phyloP scores from a whole-genome alignment of 2,329 filamentous ascomycete genomes.

The Rhynchosporium agropyri region DNA sequence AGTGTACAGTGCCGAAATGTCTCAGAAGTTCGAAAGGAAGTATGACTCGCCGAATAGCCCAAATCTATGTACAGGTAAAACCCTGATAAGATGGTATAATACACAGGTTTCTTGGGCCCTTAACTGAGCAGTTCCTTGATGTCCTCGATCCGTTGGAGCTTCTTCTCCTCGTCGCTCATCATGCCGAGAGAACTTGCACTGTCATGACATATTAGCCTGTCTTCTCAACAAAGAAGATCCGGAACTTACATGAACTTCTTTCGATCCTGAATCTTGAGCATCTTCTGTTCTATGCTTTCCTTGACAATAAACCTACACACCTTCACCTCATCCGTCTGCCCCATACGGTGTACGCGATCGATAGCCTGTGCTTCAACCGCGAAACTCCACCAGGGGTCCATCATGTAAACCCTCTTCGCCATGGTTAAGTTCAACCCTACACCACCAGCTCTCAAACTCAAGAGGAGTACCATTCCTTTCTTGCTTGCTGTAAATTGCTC shows the following conservation, averaged over 20 bases:
- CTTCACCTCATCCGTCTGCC: constrained; percentile 81
- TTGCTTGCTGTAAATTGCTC: constrained; percentile 65
- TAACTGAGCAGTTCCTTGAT: constrained; percentile 77
- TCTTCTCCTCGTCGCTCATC: constrained; percentile 94
- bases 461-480: constrained; percentile 73
- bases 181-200: constrained; percentile 94
- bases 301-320: constrained; percentile 89
- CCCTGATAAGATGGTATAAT: neutral
- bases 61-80: neutral
- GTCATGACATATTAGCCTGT: constrained; percentile 32
- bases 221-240: constrained; percentile 19
- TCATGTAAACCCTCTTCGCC: constrained; percentile 92
- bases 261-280: constrained; percentile 89
- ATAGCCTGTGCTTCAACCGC: constrained; percentile 96
- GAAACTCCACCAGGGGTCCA: constrained; percentile 99
- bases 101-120: neutral
- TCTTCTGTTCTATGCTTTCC: constrained; percentile 91
- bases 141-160: constrained; percentile 86
- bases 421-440: constrained; percentile 92
- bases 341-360: constrained; percentile 96
- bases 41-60: too few relatives aligned
- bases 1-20: neutral
- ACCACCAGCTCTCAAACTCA: constrained; percentile 86
- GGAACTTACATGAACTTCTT: constrained; percentile 89
- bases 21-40: too few relatives aligned